Evolutionary conservation across 331 rosid genomes (phyloP), one percentile per base, ranked within the genome.

Genomic region (Ulmus americana): DNA sequence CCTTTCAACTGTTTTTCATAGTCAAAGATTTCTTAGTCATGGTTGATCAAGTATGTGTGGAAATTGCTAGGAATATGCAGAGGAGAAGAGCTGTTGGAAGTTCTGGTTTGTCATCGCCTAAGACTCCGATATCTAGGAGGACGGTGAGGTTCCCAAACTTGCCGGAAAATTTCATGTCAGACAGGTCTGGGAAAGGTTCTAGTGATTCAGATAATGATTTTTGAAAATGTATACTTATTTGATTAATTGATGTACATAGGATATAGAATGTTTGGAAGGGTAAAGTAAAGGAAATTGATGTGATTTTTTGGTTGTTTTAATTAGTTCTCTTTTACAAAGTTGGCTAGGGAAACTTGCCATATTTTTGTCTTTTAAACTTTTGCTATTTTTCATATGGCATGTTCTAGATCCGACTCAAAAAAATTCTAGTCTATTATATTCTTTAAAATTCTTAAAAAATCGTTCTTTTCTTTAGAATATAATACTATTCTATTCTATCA

Each of bases 41-140:
- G 95, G 97, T 90, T 20, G 95, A 94, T 80, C 84, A 55, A 64
- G 87, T 83, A 7, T 90, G 97, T 58, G 79, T 85, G 43, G 96
- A 85, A 63, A 90, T 90, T 62, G 77, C 96, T 5, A 74, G 95
- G 55, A 81, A 78, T 57, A 55, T 74, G 76, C 99, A 87, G 79
- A 81, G 55, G 78, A 94, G 73, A 82, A 62, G 63, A 39, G 14
- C 73, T n/a, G 76, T 64, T 55, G 69, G 63, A 45, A 70, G 45
- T 70, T 55, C 10, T 59, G 75, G 64, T 48, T 63, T 68, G 63
- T 67, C 64, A 5, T 69, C 82, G 41, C 45, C 61, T 41, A 35
- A 49, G 55, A 67, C 73, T 3, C 65, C 76, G 8, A 42, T 68
- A 7, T 40, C 68, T 54, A 75, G 76, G 63, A 63, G 69, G 41